Conservation (phyloP, 129 eudicot genomes). For the Flaveria robusta region DNA sequence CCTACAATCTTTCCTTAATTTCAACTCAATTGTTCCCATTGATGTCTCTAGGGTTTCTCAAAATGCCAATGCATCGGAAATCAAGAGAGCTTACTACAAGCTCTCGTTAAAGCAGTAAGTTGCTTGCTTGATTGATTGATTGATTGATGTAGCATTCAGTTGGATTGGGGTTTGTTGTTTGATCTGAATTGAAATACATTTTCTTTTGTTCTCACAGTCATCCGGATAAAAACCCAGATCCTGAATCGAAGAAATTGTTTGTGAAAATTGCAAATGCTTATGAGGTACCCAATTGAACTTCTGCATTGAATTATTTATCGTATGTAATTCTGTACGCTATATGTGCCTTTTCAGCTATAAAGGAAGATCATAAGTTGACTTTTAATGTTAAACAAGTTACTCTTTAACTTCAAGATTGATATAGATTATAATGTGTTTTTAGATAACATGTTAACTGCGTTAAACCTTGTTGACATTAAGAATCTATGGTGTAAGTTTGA, state of each 20-base stretch:
- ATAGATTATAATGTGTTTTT: neutral
- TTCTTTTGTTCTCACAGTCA: slow-evolving; percentile 53
- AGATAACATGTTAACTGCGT: neutral
- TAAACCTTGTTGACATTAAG: slow-evolving; percentile 5
- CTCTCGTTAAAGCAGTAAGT: slow-evolving; percentile 90
- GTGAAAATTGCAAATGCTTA: slow-evolving; percentile 96
- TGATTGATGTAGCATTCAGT: neutral
- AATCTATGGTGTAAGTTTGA: neutral
- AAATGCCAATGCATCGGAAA: slow-evolving; percentile 81
- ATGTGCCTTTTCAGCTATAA: slow-evolving; percentile 4
- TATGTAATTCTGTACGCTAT: neutral
- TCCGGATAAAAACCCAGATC: slow-evolving; percentile 97
- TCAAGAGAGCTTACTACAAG: slow-evolving; percentile 94
- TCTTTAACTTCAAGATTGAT: slow-evolving; percentile 5
- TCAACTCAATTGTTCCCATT: slow-evolving; percentile 5
- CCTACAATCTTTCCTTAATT: neutral
- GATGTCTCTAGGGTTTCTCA: slow-evolving; percentile 68
- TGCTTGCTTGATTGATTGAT: slow-evolving; percentile 2
- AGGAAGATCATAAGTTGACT: slow-evolving; percentile 1
- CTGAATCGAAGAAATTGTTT: slow-evolving; percentile 83
- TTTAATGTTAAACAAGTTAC: slow-evolving; percentile 14
- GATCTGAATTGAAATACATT: slow-evolving; percentile 12
- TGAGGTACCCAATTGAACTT: slow-evolving; percentile 52
- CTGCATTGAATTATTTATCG: neutral
- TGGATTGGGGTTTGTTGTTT: slow-evolving; percentile 14